These are phyloP conservation scores for Leonotis leonurus DNA, from an alignment of 257 asterid genomes.

Conservation along the genomic window DNA sequence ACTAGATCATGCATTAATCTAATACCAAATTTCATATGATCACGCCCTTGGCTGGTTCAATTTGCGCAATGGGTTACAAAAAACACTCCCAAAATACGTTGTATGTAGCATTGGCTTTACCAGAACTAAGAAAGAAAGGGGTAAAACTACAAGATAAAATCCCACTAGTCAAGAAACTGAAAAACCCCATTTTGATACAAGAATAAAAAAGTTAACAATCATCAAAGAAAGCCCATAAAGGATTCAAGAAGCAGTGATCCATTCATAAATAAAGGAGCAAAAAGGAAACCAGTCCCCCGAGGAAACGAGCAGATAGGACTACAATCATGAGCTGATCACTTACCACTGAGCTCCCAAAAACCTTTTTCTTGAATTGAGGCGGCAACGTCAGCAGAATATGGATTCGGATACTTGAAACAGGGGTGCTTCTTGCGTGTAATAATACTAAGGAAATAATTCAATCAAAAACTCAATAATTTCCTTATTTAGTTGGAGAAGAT, in stretches of 20 bases:
- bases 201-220: not conserved
- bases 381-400: not conserved
- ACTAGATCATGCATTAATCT: too few relatives aligned
- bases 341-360: conserved; percentile 8
- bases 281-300: too few relatives aligned
- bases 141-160: too few relatives aligned
- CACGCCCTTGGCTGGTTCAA: too few relatives aligned
- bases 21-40: not conserved
- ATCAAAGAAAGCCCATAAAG: not conserved
- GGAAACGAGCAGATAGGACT: not conserved
- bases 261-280: not conserved
- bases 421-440: not conserved
- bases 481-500: not conserved
- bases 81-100: not conserved
- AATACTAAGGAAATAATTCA: not conserved
- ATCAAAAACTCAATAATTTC: not conserved
- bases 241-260: conserved; percentile 6
- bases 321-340: conserved; percentile 8
- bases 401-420: not conserved
- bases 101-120: not conserved
- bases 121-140: not conserved
- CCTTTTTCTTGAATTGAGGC: not conserved
- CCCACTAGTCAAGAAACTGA: conserved; percentile 2
- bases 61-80: not conserved
- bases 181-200: not conserved